These are phyloP conservation scores for Neopestalotiopsis clavispora DNA, from an alignment of 2,329 filamentous ascomycete species.

Conservation along the genomic window DNA sequence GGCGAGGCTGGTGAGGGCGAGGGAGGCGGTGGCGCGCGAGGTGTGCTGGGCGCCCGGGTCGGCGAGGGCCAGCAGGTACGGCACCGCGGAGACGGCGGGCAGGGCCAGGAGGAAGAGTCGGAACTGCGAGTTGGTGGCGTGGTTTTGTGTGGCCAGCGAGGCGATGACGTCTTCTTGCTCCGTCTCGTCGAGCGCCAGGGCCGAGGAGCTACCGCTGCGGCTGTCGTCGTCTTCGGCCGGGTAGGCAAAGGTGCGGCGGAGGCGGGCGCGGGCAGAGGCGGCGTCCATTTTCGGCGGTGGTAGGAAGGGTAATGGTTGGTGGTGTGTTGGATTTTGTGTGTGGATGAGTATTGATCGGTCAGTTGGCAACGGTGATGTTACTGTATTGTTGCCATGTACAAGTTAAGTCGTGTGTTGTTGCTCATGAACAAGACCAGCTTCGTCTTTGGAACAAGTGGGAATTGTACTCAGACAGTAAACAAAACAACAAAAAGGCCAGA, in stretches of 20 bases:
- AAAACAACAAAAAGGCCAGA: no score
- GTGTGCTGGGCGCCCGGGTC: slow-evolving; percentile 33
- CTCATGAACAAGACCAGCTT: not conserved
- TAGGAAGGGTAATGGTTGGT: no score
- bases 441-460: not conserved
- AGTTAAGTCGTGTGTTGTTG: not conserved
- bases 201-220: slow-evolving; percentile 56
- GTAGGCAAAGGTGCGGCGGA: slow-evolving; percentile 81
- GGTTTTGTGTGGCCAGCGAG: slow-evolving; percentile 59
- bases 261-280: slow-evolving; percentile 53
- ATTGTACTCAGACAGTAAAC: not conserved
- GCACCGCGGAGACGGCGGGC: slow-evolving; percentile 59
- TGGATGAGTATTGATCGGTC: not conserved
- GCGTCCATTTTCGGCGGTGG: slow-evolving; percentile 25
- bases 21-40: slow-evolving; percentile 50
- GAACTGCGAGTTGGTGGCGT: slow-evolving; percentile 62
- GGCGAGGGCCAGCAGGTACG: slow-evolving; percentile 59
- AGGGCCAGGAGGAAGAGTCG: slow-evolving; percentile 62
- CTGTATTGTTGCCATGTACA: not conserved
- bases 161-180: slow-evolving; percentile 70
- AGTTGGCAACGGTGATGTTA: not conserved
- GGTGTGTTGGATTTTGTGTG: not conserved
- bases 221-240: slow-evolving; percentile 62
- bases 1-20: slow-evolving; percentile 67
- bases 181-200: slow-evolving; percentile 44